A percentile compares a stretch with the other conserved stretches of the same genome.
phyloP scores from a whole-genome alignment of 2,329 filamentous ascomycete genomes.

The Coniochaeta sp. region DNA sequence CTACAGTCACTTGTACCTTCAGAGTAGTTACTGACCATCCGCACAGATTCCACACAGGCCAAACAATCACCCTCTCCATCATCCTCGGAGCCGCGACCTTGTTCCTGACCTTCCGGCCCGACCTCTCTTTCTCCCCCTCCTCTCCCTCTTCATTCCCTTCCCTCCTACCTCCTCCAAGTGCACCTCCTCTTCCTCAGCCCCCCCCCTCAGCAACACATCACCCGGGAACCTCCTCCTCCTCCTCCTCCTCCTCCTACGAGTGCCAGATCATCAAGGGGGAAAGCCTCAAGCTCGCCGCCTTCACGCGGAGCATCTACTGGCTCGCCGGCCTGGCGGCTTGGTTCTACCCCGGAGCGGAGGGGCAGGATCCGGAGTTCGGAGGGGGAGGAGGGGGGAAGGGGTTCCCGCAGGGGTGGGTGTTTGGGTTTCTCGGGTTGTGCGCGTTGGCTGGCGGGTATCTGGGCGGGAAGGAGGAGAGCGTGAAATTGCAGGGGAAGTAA shows the following conservation, averaged over 20 bases:
- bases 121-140: background rate
- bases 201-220: too few relatives aligned
- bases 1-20: too few relatives aligned
- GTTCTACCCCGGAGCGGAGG: constrained; percentile 29
- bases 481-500: background rate
- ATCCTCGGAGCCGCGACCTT: constrained; percentile 30
- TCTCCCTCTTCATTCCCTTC: background rate
- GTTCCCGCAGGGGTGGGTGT: constrained; percentile 36
- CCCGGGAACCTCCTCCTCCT: too few relatives aligned
- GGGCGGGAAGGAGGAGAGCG: constrained; percentile 2
- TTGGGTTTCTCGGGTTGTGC: constrained; percentile 21
- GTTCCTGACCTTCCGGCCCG: constrained; percentile 23
- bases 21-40: too few relatives aligned
- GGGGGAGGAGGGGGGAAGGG: too few relatives aligned
- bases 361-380: constrained; percentile 36
- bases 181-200: too few relatives aligned
- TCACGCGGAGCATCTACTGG: constrained; percentile 35
- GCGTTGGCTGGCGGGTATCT: too few relatives aligned
- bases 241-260: constrained; percentile 12
- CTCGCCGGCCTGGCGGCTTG: constrained; percentile 27
- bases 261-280: constrained; percentile 19
- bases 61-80: constrained; percentile 33
- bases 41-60: constrained; percentile 33
- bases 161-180: too few relatives aligned
- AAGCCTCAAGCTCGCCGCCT: constrained; percentile 23